These are phyloP conservation scores for Enteropsectra breve DNA, from an alignment of 371 early-diverging fungal species.

Conservation along the genomic window DNA sequence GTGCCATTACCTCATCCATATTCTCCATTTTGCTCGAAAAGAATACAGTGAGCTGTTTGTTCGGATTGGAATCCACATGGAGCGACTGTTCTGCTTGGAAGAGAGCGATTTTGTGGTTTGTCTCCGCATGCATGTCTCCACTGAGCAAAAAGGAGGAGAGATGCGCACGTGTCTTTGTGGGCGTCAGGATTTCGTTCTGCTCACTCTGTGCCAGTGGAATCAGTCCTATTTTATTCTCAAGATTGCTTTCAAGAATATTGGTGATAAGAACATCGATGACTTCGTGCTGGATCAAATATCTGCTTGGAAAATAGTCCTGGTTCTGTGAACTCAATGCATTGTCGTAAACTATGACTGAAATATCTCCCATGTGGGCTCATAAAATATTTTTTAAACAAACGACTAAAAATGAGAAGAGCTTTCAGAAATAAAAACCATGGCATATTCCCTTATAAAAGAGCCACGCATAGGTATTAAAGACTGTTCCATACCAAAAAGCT, in stretches of 20 bases:
- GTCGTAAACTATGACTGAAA: slow-evolving; percentile 48
- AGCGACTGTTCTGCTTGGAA: slow-evolving; percentile 22
- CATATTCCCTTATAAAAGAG: no score
- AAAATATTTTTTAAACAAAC: no score
- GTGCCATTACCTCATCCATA: slow-evolving; percentile 67
- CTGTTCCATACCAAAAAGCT: no score
- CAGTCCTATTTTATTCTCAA: slow-evolving; percentile 85
- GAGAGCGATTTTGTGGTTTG: slow-evolving; percentile 22
- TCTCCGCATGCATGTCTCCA: slow-evolving; percentile 14
- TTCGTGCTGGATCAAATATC: slow-evolving; percentile 83
- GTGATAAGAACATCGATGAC: slow-evolving; percentile 77
- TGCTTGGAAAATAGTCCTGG: slow-evolving; percentile 86
- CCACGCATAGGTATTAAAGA: no score
- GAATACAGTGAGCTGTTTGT: slow-evolving; percentile 80
- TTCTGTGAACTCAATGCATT: slow-evolving; percentile 62
- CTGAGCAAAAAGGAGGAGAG: slow-evolving; percentile 38
- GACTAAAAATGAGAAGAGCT: no score
- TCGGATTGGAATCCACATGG: slow-evolving; percentile 76
- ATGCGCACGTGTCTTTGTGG: slow-evolving; percentile 38
- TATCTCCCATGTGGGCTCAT: slow-evolving; percentile 42
- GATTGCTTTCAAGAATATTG: slow-evolving; percentile 76
- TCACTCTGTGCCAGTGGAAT: slow-evolving; percentile 71
- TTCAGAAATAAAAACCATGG: no score
- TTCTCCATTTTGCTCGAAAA: slow-evolving; percentile 73
- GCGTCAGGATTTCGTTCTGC: slow-evolving; percentile 48